Base-by-base conservation (phyloP, 352 stramenopile species). In the Elongisporangium undulatum region DNA sequence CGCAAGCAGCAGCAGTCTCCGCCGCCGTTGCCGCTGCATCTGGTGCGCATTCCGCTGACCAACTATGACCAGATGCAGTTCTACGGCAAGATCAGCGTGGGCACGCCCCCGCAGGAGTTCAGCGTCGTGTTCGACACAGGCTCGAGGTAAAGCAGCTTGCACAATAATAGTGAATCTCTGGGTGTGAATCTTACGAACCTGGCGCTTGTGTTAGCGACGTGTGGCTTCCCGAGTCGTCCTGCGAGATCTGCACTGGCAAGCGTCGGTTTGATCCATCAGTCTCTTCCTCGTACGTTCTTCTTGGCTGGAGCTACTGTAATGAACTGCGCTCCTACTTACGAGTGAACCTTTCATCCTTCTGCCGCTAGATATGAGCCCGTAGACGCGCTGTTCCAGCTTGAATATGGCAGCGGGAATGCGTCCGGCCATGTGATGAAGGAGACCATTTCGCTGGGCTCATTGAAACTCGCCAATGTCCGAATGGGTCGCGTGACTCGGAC, bases 41-140 rank as follows among this genome's bases (percentile, higher is more conserved):
- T 85, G 53, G 55, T 90, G 34, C 78, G 78, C 22, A 79, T 91
- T n/a, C 75, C 81, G 55, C 68, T 91, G 15, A 72, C 85, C 59
- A 92, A 92, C 58, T 86, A 71, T 50, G 75, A 89, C 58, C 76
- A 90, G 56, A 85, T 89, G 68, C 82, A 92, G 62, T 92, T 90
- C 75, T 85, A 74, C 63, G 82, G 82, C 49, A 64, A 41, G 24
- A 74, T 92, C 22, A 67, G 67, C 53, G 66, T 92, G 17, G 82
- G 82, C 48, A 75, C 82, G 24, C 82, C 82, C 23, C 72, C 78
- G 12, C 79, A 90, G 53, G 59, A 69, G 13, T 89, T 92, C 57
- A 71, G 71, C 39, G 78, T 92, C 55, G 89, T 90, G 69, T 92
- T 92, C 58, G 82, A 92, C 68, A 92, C 82, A 9, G 82, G 82